Evolutionary conservation across 805 yeast species (phyloP), one percentile per base, ranked within the genome.

Genomic region (Suhomyces sp.): DNA sequence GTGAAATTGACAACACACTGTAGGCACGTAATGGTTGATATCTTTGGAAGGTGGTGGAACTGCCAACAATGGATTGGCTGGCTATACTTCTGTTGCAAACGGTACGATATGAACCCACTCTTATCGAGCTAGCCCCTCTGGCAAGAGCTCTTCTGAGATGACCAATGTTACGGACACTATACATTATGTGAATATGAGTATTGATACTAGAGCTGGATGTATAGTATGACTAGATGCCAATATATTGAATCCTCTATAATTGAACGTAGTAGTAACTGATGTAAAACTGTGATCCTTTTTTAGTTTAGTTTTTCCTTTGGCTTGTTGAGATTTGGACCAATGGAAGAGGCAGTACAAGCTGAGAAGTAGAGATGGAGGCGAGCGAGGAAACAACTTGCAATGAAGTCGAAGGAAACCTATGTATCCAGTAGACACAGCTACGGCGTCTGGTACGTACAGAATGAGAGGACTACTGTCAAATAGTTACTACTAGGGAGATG

Each of bases 1-100:
- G 66, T 17, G 69, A 62, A 24, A 67, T 66, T 10, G 77, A 59
- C 54, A 76, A 68, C 27, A 76, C 77, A 52, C 73, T 67, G 65
- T 74, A 75, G 35, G 31, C 49, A 47, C 49, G 49, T 22, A 46
- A 31, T 10, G 48, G 24, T 10, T 29, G 24, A 12, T 9, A 17
- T 31, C 40, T 46, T 38, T 38, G 42, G 19, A 13, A 24, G 17
- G 29, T 23, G 24, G 6, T 3, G 29, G 31, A 23, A 12, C 31
- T 24, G 46, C 26, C 46, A 42, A 42, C 46, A 12, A 42, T 8
- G 27, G 29, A 42, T 22, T 24, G 31, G 22, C 23, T 42, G 46
- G n/a, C 10, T 42, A 42, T 42, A 12, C 26, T n/a, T 42, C 19
- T 42, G 31, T 22, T 23, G n/a, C 46, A 42, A n/a, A 24, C 23